phyloP scores from a whole-genome alignment of 106 monocot species.

The Dioscorea zingiberensis region DNA sequence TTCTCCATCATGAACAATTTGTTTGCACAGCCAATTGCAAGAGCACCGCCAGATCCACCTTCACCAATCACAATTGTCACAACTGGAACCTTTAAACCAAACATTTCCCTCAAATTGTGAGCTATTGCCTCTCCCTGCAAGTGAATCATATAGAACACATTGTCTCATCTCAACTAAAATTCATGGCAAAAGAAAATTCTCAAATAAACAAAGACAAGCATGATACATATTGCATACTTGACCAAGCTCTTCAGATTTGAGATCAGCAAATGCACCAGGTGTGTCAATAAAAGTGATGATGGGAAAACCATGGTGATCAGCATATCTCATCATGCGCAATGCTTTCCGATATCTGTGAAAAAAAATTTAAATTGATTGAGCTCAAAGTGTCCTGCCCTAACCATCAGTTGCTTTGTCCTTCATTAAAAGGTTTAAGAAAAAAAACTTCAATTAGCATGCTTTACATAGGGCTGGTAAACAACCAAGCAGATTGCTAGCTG shows the following conservation, averaged over 20 bases:
- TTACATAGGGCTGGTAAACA: no score
- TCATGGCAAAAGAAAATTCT: not conserved
- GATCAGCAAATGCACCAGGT: constrained; percentile 90
- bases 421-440: no score
- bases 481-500: no score
- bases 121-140: constrained; percentile 94
- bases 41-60: constrained; percentile 98
- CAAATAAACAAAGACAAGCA: not conserved
- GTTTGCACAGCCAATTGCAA: constrained; percentile 92
- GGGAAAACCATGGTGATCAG: constrained; percentile 86
- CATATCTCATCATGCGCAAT: constrained; percentile 84
- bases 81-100: constrained; percentile 84
- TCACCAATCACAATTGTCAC: constrained; percentile 86
- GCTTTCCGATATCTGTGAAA: constrained; percentile 71
- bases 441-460: no score
- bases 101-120: constrained; percentile 81
- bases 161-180: not conserved
- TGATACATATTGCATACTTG: constrained; percentile 35
- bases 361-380: not conserved
- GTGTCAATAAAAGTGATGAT: constrained; percentile 93
- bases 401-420: no score
- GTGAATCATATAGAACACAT: not conserved
- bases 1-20: constrained; percentile 91
- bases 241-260: constrained; percentile 94
- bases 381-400: no score